Conservation (phyloP, 768 basidiomycete species). For the Lactarius hatsudake region DNA sequence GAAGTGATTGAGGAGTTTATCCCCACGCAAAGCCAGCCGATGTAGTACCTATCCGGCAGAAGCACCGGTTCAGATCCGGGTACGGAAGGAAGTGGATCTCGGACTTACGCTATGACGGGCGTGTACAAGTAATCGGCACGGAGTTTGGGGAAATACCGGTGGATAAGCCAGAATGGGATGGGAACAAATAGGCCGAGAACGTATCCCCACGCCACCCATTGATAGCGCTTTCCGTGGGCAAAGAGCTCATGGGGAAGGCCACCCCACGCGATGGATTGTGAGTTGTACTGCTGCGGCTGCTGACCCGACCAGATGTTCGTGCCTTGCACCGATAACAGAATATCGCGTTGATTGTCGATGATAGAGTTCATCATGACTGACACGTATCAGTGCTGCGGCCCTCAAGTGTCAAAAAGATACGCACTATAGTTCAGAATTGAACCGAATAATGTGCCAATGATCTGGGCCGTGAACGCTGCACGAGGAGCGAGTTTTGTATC, state of each 20-base stretch:
- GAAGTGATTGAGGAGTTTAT: constrained; percentile 48
- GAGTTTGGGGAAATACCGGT: constrained; percentile 45
- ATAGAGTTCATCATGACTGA: constrained; percentile 57
- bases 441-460: constrained; percentile 50
- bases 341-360: constrained; percentile 47
- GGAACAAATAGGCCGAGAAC: constrained; percentile 49
- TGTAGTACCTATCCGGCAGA: constrained; percentile 39
- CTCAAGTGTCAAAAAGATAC: neutral
- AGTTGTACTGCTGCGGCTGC: constrained; percentile 50
- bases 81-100: neutral
- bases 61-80: neutral
- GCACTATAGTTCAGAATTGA: constrained; percentile 37
- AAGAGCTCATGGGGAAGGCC: constrained; percentile 32
- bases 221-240: constrained; percentile 35
- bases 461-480: constrained; percentile 48
- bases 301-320: constrained; percentile 53
- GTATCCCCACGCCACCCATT: constrained; percentile 50
- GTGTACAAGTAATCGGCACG: constrained; percentile 48
- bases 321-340: constrained; percentile 53
- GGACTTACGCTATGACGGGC: constrained; percentile 42
- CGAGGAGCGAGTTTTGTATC: constrained; percentile 49
- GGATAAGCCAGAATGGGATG: constrained; percentile 50
- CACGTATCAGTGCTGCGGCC: neutral
- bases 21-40: constrained; percentile 50
- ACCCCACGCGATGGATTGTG: constrained; percentile 52